These are phyloP conservation scores for Podaxis sp. DNA, from an alignment of 768 basidiomycete species.

Conservation along the genomic window DNA sequence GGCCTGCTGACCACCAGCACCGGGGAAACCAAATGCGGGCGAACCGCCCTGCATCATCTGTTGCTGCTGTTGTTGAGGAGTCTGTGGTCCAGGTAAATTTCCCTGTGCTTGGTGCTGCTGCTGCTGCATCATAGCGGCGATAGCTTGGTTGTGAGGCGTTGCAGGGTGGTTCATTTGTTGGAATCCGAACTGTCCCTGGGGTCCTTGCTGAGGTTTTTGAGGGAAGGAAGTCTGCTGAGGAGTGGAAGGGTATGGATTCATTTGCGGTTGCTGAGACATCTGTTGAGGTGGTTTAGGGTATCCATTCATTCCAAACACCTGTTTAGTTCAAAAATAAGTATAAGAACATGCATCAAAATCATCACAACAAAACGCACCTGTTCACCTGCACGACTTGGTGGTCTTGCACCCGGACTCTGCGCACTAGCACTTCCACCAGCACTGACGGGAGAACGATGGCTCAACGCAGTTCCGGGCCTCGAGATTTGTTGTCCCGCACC, in stretches of 20 bases:
- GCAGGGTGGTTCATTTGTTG: slow-evolving; percentile 3
- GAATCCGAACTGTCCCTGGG: slow-evolving; percentile 9
- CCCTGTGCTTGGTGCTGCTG: slow-evolving; percentile 1
- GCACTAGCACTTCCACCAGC: slow-evolving; percentile 9
- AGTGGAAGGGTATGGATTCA: slow-evolving; percentile 3
- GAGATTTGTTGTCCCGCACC: slow-evolving; percentile 11
- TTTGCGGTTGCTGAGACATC: background rate
- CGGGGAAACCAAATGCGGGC: slow-evolving; percentile 6
- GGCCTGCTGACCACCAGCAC: background rate
- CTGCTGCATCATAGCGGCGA: slow-evolving; percentile 9
- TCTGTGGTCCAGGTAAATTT: background rate
- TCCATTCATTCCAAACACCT: slow-evolving; percentile 11
- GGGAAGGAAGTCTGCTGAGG: background rate
- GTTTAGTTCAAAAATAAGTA: background rate
- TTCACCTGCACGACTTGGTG: slow-evolving; percentile 13
- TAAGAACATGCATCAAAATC: background rate
- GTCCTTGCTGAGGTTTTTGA: background rate
- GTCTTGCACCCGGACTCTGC: slow-evolving; percentile 12
- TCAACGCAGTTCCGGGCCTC: slow-evolving; percentile 15
- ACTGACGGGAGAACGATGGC: slow-evolving; percentile 15
- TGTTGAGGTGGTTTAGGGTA: slow-evolving; percentile 11
- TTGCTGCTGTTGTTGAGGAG: slow-evolving; percentile 13
- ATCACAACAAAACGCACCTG: slow-evolving; percentile 6
- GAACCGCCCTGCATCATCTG: slow-evolving; percentile 9
- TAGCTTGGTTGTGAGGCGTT: background rate